Conservation (phyloP, 306 rosid genomes). For the Potentilla sterilis region DNA sequence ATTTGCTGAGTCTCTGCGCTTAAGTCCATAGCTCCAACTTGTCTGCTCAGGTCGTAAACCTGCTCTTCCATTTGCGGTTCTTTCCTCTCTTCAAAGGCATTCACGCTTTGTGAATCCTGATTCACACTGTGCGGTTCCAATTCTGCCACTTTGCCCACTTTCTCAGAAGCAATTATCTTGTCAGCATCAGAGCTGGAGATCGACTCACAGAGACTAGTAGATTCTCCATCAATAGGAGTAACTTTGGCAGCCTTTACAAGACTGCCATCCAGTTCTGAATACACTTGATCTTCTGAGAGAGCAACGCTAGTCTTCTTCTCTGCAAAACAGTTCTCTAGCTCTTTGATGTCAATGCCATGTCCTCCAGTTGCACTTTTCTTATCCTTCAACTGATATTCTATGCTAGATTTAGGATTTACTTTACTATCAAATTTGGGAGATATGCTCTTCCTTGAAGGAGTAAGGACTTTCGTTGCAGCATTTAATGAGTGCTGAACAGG, state of each 20-base stretch:
- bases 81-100: conserved; percentile 26
- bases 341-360: conserved; percentile 19
- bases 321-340: conserved; percentile 9
- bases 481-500: conserved; percentile 38
- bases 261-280: conserved; percentile 16
- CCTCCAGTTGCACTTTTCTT: conserved; percentile 24
- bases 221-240: conserved; percentile 15
- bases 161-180: not conserved
- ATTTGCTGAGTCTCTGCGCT: conserved; percentile 25
- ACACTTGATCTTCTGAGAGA: conserved; percentile 10
- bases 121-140: not conserved
- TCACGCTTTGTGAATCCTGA: conserved; percentile 28
- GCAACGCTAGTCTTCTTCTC: not conserved
- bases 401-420: conserved; percentile 22
- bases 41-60: conserved; percentile 45
- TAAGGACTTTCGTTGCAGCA: conserved; percentile 30
- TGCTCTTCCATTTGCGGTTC: conserved; percentile 35
- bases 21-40: conserved; percentile 47
- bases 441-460: conserved; percentile 29
- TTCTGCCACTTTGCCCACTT: conserved; percentile 10
- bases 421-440: conserved; percentile 28
- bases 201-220: conserved; percentile 1
- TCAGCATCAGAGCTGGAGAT: conserved; percentile 12
- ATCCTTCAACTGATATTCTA: conserved; percentile 23
- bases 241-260: conserved; percentile 13